Conservation (phyloP, 148 eudicot genomes). For the Agrostemma githago region DNA sequence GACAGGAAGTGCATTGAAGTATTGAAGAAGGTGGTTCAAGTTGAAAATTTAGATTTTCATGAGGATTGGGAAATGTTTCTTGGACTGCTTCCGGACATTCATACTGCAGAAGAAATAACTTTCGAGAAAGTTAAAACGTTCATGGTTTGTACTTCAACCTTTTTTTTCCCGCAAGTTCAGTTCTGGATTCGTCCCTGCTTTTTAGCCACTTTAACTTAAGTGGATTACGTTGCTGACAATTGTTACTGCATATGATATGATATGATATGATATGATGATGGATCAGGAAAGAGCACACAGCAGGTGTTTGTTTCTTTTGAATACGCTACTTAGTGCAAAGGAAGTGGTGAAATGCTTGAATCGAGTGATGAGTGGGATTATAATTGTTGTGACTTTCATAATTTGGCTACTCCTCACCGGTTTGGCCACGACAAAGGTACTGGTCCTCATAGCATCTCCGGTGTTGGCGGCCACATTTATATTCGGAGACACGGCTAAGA, state of each 20-base stretch:
- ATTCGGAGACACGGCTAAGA: slow-evolving; percentile 18
- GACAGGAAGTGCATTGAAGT: background rate
- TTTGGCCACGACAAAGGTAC: slow-evolving; percentile 14
- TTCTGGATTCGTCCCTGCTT: too few species aligned
- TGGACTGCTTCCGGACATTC: background rate
- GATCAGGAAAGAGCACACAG: slow-evolving; percentile 17
- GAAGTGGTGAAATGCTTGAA: slow-evolving; percentile 15
- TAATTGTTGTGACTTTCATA: slow-evolving; percentile 9
- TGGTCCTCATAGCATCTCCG: slow-evolving; percentile 18
- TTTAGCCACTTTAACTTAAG: too few species aligned
- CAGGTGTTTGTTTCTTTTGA: slow-evolving; percentile 9
- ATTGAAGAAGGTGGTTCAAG: background rate
- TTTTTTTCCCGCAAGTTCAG: background rate
- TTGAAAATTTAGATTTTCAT: background rate
- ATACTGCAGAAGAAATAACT: background rate
- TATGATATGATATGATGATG: too few species aligned
- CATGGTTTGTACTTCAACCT: slow-evolving; percentile 13
- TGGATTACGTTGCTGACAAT: too few species aligned
- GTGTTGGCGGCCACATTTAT: slow-evolving; percentile 15
- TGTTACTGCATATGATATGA: background rate
- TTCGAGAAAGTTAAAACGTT: slow-evolving; percentile 5
- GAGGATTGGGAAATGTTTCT: slow-evolving; percentile 1
- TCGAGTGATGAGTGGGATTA: slow-evolving; percentile 3
- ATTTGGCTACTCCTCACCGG: slow-evolving; percentile 16
- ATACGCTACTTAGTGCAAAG: slow-evolving; percentile 17